Percentiles rank a stretch among this genome's conserved stretches.
Evolutionary conservation across 75 land plant genomes (phyloP).

Genomic region (Pseudotsuga menziesii): DNA sequence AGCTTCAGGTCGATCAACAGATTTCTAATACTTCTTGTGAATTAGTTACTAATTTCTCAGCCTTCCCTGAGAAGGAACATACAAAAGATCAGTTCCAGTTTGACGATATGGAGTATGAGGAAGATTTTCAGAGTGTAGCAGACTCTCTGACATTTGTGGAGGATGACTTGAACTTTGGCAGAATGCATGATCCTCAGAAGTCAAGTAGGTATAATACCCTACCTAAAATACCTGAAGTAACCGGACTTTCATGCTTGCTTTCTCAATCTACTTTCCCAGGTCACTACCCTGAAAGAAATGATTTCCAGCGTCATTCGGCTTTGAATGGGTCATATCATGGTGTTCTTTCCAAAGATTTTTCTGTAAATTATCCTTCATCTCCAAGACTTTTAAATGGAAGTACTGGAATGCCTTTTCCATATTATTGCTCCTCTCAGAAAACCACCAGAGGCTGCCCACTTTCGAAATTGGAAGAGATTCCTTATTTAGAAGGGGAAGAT

Average conservation of each 20-base stretch:
- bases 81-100: constrained; percentile 18
- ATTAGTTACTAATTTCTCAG: neutral
- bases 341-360: neutral
- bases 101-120: constrained; percentile 30
- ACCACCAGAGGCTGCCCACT: constrained; percentile 21
- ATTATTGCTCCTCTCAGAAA: constrained; percentile 7
- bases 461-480: constrained; percentile 39
- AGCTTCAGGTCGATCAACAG: constrained; percentile 9
- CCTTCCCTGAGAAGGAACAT: constrained; percentile 2
- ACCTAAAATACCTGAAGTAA: neutral
- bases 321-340: neutral
- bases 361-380: neutral
- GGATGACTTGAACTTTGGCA: constrained; percentile 4
- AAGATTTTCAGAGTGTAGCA: constrained; percentile 12
- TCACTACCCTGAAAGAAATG: neutral
- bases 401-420: neutral
- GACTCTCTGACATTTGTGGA: neutral
- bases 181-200: neutral
- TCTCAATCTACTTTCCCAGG: constrained; percentile 5
- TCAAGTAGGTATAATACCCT: neutral
- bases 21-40: constrained; percentile 8
- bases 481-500: constrained; percentile 33
- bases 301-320: neutral
- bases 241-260: constrained; percentile 4
- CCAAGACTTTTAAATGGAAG: neutral